Evolutionary conservation across 768 basidiomycete species (phyloP).

Genomic region (Suillus paluster): DNA sequence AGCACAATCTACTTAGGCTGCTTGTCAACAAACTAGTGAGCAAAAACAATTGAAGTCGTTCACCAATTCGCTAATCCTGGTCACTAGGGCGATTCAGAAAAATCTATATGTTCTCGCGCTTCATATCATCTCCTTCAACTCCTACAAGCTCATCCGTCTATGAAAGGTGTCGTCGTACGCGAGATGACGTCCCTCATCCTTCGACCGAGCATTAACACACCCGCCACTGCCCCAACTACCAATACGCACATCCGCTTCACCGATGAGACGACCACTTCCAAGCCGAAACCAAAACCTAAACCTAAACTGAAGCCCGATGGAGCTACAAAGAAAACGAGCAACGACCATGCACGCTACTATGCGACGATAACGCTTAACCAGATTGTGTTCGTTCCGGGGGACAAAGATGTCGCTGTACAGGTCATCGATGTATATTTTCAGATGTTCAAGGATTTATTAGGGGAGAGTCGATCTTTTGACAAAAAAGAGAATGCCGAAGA

Average conservation of each 20-base stretch:
- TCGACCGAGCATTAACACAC: slow-evolving; percentile 45
- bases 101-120: slow-evolving; percentile 84
- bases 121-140: slow-evolving; percentile 90
- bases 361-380: slow-evolving; percentile 95
- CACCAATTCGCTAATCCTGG: neutral
- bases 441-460: slow-evolving; percentile 87
- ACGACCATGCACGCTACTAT: slow-evolving; percentile 87
- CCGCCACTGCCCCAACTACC: slow-evolving; percentile 30
- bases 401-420: slow-evolving; percentile 74
- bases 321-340: slow-evolving; percentile 48
- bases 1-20: slow-evolving; percentile 91
- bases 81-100: slow-evolving; percentile 84
- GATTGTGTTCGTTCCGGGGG: slow-evolving; percentile 70
- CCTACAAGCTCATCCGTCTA: slow-evolving; percentile 87
- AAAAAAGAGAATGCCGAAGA: slow-evolving; percentile 27
- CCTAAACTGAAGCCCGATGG: slow-evolving; percentile 21
- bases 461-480: slow-evolving; percentile 49
- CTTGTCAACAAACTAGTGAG: slow-evolving; percentile 93
- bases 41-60: slow-evolving; percentile 8
- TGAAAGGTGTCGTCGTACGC: slow-evolving; percentile 89
- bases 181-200: slow-evolving; percentile 85
- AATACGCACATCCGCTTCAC: slow-evolving; percentile 59
- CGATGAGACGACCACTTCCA: slow-evolving; percentile 31
- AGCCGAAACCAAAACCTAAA: slow-evolving; percentile 12
- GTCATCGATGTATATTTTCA: slow-evolving; percentile 93